Percentiles rank a stretch among this genome's conserved stretches.
Conservation (phyloP, 1,139 yeast genomes). For the Geotrichum candidum region DNA sequence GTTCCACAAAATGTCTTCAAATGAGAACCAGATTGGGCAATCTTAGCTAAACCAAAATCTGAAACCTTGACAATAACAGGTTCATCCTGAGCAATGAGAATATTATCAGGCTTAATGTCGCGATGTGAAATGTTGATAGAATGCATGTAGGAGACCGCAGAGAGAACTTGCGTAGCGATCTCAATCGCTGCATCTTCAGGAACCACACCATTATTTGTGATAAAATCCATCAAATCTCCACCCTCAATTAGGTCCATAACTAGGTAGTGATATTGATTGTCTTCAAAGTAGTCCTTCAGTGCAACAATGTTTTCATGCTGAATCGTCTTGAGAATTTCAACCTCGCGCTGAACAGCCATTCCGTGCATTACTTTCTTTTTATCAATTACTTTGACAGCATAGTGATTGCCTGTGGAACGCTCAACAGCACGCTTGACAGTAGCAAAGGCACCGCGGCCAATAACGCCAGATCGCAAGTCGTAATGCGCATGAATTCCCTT, state of each 20-base stretch:
- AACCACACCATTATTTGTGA: conserved; percentile 84
- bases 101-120: conserved; percentile 83
- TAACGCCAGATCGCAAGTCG: conserved; percentile 72
- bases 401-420: conserved; percentile 73
- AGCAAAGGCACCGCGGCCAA: conserved; percentile 97
- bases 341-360: conserved; percentile 79
- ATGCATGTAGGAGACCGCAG: conserved; percentile 84
- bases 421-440: conserved; percentile 88
- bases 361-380: conserved; percentile 77
- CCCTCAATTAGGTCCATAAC: conserved; percentile 96
- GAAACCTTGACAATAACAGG: conserved; percentile 87
- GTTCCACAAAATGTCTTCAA: conserved; percentile 91
- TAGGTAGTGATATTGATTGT: conserved; percentile 68
- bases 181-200: conserved; percentile 88
- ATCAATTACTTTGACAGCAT: conserved; percentile 84
- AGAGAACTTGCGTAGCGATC: conserved; percentile 73
- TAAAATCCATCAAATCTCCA: conserved; percentile 96
- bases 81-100: conserved; percentile 81
- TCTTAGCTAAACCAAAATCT: conserved; percentile 87
- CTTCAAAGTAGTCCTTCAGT: conserved; percentile 80
- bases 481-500: conserved; percentile 59
- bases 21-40: conserved; percentile 67
- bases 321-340: conserved; percentile 67
- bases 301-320: conserved; percentile 82
- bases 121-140: conserved; percentile 85